A percentile compares a stretch with the other conserved stretches of the same genome.
phyloP scores from a whole-genome alignment of 768 basidiomycete genomes.

The Hortiboletus campestris region DNA sequence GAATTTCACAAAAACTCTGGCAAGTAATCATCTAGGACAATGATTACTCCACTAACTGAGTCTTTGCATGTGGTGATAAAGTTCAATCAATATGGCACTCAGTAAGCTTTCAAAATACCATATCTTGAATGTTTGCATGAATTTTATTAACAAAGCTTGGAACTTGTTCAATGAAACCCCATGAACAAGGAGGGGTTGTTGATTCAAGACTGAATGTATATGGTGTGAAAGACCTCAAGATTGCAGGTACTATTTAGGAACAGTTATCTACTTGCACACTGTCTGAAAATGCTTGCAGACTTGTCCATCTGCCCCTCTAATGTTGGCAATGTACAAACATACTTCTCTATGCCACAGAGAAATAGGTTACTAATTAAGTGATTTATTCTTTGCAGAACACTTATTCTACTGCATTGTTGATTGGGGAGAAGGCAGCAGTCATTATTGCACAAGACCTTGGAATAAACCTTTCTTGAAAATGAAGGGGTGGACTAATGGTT shows the following conservation, averaged over 20 bases:
- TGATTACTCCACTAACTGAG: not conserved
- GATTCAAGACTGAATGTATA: too few relatives aligned
- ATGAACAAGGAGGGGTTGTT: too few relatives aligned
- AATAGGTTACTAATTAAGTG: not conserved
- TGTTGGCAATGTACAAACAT: slow-evolving; percentile 4
- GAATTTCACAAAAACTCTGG: slow-evolving; percentile 19
- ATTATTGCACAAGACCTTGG: not conserved
- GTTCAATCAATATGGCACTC: slow-evolving; percentile 11
- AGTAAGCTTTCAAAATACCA: not conserved
- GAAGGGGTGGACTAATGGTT: not conserved
- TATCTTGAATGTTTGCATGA: not conserved
- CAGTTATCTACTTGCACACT: slow-evolving; percentile 1
- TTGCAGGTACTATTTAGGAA: too few relatives aligned
- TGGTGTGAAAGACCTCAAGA: too few relatives aligned
- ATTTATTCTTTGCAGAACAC: slow-evolving; percentile 30
- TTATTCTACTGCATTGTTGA: slow-evolving; percentile 29
- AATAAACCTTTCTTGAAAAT: not conserved
- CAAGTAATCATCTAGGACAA: not conserved
- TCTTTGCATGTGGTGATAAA: not conserved
- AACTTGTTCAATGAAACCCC: slow-evolving; percentile 59
- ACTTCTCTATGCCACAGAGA: not conserved
- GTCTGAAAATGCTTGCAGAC: not conserved
- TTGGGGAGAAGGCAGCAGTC: not conserved
- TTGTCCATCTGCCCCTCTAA: slow-evolving; percentile 8
- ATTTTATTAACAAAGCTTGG: slow-evolving; percentile 42